A percentile compares a stretch with the other conserved stretches of the same genome.
Evolutionary conservation across 352 stramenopile genomes (phyloP).

Genomic region (Elongisporangium anandrum): DNA sequence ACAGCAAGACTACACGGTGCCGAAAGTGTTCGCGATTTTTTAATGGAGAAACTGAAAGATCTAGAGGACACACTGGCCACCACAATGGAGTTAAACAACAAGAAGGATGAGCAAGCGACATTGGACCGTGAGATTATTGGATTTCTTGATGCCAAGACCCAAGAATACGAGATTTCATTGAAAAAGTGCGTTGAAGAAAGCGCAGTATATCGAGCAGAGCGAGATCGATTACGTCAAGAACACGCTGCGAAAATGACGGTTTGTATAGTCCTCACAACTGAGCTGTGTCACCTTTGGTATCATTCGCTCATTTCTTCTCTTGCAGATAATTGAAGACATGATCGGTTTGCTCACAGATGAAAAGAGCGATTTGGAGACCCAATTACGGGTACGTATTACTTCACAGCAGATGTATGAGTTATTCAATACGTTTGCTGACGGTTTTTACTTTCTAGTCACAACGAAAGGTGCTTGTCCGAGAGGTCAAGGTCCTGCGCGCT

Average conservation of each 20-base stretch:
- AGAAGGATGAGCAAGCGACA: constrained; percentile 63
- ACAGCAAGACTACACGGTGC: constrained; percentile 60
- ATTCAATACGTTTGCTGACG: background rate
- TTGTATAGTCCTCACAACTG: constrained; percentile 1
- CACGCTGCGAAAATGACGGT: constrained; percentile 57
- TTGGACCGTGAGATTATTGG: constrained; percentile 83
- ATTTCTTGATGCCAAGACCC: constrained; percentile 72
- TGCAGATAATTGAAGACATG: constrained; percentile 81
- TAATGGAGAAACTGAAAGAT: constrained; percentile 84
- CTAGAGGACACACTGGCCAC: constrained; percentile 57
- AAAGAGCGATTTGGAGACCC: constrained; percentile 68
- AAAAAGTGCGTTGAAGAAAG: constrained; percentile 54
- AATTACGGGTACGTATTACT: constrained; percentile 52
- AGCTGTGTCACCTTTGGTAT: no score
- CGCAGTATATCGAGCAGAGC: constrained; percentile 36
- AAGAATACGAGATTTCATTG: constrained; percentile 66
- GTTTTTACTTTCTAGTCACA: constrained; percentile 30
- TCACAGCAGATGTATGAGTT: no score
- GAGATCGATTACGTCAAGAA: constrained; percentile 47
- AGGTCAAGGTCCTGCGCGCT: constrained; percentile 66
- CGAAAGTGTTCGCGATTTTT: constrained; percentile 77
- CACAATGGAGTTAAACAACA: constrained; percentile 42
- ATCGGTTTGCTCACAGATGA: constrained; percentile 64
- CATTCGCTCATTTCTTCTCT: constrained; percentile 5
- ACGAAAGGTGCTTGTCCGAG: constrained; percentile 75